Conservation (phyloP, 2,329 filamentous ascomycete genomes). For the Anisogramma anomala region DNA sequence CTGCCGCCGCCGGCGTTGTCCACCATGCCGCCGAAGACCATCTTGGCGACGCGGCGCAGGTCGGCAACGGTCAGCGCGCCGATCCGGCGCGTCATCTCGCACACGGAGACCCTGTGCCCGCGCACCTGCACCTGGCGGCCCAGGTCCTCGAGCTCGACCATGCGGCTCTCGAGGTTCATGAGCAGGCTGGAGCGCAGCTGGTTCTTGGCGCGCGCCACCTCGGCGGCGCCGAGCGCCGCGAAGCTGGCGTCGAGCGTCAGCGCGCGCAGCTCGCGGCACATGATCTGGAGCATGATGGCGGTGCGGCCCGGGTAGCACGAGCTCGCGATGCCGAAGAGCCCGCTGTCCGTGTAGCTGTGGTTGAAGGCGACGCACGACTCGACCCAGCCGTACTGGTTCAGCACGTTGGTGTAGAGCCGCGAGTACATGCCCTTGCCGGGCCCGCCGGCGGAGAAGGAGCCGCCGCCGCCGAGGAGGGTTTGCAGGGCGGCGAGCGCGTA, state of each 20-base stretch:
- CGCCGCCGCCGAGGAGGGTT: constrained; percentile 88
- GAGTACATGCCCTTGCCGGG: constrained; percentile 99
- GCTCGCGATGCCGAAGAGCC: constrained; percentile 86
- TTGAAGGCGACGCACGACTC: constrained; percentile 95
- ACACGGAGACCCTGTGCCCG: constrained; percentile 78
- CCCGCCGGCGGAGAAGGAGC: constrained; percentile 91
- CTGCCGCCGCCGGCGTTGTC: constrained; percentile 65
- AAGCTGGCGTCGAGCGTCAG: constrained; percentile 68
- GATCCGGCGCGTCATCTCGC: constrained; percentile 85
- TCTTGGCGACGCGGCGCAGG: constrained; percentile 65
- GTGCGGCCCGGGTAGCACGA: constrained; percentile 72
- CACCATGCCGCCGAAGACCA: constrained; percentile 67
- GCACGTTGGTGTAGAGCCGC: constrained; percentile 89
- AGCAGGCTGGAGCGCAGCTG: constrained; percentile 80
- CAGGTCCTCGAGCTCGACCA: constrained; percentile 95
- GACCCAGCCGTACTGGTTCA: constrained; percentile 96
- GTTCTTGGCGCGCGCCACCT: constrained; percentile 92
- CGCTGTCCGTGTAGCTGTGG: constrained; percentile 91
- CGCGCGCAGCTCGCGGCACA: constrained; percentile 78
- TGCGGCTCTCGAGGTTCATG: constrained; percentile 95
- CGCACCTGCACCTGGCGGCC: constrained; percentile 96
- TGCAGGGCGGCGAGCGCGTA: constrained; percentile 93
- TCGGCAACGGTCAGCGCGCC: constrained; percentile 71
- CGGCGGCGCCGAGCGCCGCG: constrained; percentile 55
- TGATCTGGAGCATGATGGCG: constrained; percentile 79